Evolutionary conservation across 2,329 filamentous ascomycete genomes (phyloP).

Genomic region (Ophiostoma perfectum): DNA sequence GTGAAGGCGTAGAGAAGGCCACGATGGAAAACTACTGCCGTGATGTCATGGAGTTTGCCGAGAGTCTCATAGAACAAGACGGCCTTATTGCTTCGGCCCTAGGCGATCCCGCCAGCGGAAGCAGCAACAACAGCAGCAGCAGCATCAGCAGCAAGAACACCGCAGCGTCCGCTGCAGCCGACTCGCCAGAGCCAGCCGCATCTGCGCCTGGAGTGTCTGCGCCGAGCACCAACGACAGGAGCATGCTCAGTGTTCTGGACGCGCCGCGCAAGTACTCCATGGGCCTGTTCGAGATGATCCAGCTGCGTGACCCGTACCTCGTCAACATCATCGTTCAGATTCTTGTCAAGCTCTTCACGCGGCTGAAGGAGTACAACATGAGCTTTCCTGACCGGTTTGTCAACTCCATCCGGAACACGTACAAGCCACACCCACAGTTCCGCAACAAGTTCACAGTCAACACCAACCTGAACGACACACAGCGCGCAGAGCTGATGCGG

Average conservation of each 20-base stretch:
- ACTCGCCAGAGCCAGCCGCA: neutral
- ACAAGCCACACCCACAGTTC: constrained; percentile 54
- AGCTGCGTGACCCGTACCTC: constrained; percentile 81
- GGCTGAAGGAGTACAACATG: constrained; percentile 72
- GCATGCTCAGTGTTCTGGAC: constrained; percentile 50
- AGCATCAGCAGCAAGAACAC: constrained; percentile 25
- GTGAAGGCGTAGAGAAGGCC: constrained; percentile 59
- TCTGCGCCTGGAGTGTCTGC: neutral
- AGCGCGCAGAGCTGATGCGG: constrained; percentile 75
- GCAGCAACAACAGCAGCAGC: constrained; percentile 24
- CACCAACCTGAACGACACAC: constrained; percentile 74
- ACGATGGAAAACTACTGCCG: constrained; percentile 90
- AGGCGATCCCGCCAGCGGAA: constrained; percentile 22
- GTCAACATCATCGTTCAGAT: constrained; percentile 76
- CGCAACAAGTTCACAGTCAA: constrained; percentile 54
- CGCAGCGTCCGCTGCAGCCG: neutral
- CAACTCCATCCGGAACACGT: constrained; percentile 58
- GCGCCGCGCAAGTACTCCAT: constrained; percentile 58
- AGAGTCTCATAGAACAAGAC: constrained; percentile 78
- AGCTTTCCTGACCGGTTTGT: constrained; percentile 53
- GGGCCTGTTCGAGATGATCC: constrained; percentile 79
- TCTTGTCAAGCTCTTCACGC: constrained; percentile 74
- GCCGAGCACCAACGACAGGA: constrained; percentile 26
- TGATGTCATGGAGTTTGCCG: constrained; percentile 90
- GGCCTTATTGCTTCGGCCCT: constrained; percentile 72